Evolutionary conservation across 257 asterid genomes (phyloP), one percentile per base, ranked within the genome.

Genomic region (Phtheirospermum japonicum): DNA sequence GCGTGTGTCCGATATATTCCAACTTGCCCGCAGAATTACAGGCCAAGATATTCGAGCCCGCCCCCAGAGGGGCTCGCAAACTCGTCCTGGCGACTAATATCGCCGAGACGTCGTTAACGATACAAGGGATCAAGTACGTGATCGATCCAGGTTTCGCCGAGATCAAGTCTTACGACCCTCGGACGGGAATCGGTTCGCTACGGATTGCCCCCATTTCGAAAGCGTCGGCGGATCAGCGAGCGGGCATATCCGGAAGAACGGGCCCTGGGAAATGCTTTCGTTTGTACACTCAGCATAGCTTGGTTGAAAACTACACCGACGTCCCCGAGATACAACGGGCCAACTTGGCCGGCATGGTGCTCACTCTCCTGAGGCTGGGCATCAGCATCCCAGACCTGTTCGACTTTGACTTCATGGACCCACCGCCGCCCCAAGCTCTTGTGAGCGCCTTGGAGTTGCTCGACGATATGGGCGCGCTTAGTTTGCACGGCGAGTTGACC

Each of bases 231-330:
- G 83, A 87, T 73, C 97, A 90, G 64, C 87, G 96, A 63, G 96
- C 97, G 5, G 96, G 97, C 67, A 83, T 95, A 62, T 90, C 97
- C 59, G 97, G 97, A 58, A 75, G 97, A 74, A 90, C 96, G 2
- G 93, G 96, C 68, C 97, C 97, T 10, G 97, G 97, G 53, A 79
- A 85, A 69, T 90, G 97, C 84, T 90, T 80, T 74, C 81, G 95
- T 28, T 64, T 90, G 72, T 90, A 83, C 70, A 87, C 97, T 6
- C 89, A 85, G 9, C 76, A 83, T 71, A 90, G 79, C 49, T 90
- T 51, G 76, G 61, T 70, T 61, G 73, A 83, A 60, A 96, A 87
- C 9, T 96, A 90, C 66, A 90, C 87, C 51, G 82, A 96, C 14
- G 85, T 87, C 17, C 97, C 97, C 7, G 97, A 90, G 69, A 85